Evolutionary conservation across 352 stramenopile species (phyloP).

Genomic region (Phytophthora boehmeriae): DNA sequence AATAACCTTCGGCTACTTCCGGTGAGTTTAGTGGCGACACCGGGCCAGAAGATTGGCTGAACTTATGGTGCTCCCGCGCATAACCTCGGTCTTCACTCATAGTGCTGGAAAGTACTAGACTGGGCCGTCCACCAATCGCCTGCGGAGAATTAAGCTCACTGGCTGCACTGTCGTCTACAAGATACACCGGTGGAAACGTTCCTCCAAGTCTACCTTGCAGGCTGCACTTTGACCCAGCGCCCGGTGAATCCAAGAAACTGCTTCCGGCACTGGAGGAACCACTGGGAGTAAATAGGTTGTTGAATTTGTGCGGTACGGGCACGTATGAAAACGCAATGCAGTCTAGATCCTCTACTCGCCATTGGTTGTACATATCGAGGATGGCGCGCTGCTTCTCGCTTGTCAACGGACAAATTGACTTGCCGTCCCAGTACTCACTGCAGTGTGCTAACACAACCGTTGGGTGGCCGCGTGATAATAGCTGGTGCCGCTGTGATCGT

Average conservation of each 20-base stretch:
- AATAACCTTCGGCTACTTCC: slow-evolving; percentile 31
- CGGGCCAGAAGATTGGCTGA: slow-evolving; percentile 26
- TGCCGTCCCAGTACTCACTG: slow-evolving; percentile 88
- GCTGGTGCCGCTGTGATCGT: slow-evolving; percentile 75
- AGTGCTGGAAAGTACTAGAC: slow-evolving; percentile 35
- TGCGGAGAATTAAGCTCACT: slow-evolving; percentile 54
- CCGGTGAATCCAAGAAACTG: slow-evolving; percentile 21
- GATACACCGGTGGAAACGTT: slow-evolving; percentile 73
- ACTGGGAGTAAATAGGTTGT: slow-evolving; percentile 47
- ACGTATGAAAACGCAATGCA: slow-evolving; percentile 87
- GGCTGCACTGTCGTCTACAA: slow-evolving; percentile 74
- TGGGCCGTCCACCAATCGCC: slow-evolving; percentile 24
- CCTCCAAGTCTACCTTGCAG: slow-evolving; percentile 19
- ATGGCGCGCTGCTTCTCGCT: slow-evolving; percentile 80
- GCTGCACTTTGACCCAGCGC: slow-evolving; percentile 7
- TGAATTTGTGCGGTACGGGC: slow-evolving; percentile 77
- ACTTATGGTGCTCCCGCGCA: slow-evolving; percentile 12
- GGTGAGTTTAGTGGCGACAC: slow-evolving; percentile 36
- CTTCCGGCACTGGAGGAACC: slow-evolving; percentile 21
- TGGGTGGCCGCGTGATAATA: slow-evolving; percentile 80
- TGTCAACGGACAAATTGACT: slow-evolving; percentile 86
- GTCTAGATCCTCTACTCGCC: slow-evolving; percentile 86
- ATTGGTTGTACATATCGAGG: slow-evolving; percentile 91
- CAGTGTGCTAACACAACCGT: slow-evolving; percentile 77
- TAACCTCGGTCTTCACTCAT: slow-evolving; percentile 40